Percentiles rank a stretch among this genome's conserved stretches.
Evolutionary conservation across 768 basidiomycete genomes (phyloP).

Genomic region (Hirschioporus abietinus): DNA sequence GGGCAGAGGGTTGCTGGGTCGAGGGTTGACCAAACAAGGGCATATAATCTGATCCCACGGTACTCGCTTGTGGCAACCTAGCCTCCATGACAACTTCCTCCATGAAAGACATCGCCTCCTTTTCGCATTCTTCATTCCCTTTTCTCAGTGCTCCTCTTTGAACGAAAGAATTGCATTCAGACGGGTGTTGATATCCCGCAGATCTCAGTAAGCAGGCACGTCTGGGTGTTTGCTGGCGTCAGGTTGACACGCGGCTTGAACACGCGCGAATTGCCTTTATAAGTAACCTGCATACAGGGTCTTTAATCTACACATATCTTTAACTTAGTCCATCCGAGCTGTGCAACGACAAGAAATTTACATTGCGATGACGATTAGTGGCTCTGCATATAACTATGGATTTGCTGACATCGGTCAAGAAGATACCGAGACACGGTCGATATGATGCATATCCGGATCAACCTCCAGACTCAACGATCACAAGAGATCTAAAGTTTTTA

Average conservation of each 20-base stretch:
- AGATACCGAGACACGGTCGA: too few species aligned
- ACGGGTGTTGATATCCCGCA: neutral
- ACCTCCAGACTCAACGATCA: too few species aligned
- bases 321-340: too few species aligned
- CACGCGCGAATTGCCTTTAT: neutral
- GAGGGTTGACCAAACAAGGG: slow-evolving; percentile 21
- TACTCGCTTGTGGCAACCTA: neutral
- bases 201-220: neutral
- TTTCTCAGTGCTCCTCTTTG: neutral
- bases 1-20: slow-evolving; percentile 61
- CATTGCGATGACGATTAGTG: too few species aligned
- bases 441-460: too few species aligned
- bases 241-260: neutral
- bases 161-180: neutral
- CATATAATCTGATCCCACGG: neutral
- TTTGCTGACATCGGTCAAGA: too few species aligned
- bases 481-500: too few species aligned
- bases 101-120: neutral
- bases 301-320: neutral
- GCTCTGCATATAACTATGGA: too few species aligned
- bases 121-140: neutral
- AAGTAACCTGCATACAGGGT: neutral
- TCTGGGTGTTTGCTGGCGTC: neutral
- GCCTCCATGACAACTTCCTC: slow-evolving; percentile 1
- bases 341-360: too few species aligned